A percentile compares a stretch with the other conserved stretches of the same genome.
phyloP scores from a whole-genome alignment of 345 rosid species.

The Dimocarpus longan region DNA sequence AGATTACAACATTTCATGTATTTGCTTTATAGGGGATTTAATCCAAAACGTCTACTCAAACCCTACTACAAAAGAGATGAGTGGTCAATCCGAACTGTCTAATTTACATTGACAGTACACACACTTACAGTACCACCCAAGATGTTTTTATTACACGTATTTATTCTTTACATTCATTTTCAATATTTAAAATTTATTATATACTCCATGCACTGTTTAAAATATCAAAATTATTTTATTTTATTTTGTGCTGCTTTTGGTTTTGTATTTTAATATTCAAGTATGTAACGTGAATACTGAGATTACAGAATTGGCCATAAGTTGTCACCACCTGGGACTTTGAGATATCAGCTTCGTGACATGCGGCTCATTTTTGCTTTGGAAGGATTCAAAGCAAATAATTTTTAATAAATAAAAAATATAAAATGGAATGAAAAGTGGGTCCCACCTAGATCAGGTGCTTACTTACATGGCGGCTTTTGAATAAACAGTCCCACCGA shows the following conservation, averaged over 20 bases:
- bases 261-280: too few relatives aligned
- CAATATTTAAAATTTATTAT: too few relatives aligned
- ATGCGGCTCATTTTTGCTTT: neutral
- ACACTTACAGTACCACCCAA: too few relatives aligned
- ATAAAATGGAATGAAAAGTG: neutral
- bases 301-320: neutral
- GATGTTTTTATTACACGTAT: neutral
- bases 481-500: neutral
- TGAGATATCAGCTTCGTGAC: neutral
- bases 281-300: neutral
- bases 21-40: neutral
- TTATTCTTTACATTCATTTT: neutral
- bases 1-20: neutral
- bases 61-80: neutral
- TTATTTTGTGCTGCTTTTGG: too few relatives aligned
- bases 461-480: neutral
- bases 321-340: neutral
- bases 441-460: neutral
- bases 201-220: too few relatives aligned
- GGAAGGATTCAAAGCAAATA: neutral
- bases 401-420: neutral
- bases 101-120: neutral
- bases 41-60: neutral
- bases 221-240: too few relatives aligned
- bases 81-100: neutral